Conservation (phyloP, 1,284 basidiomycete genomes). For the Entoloma clypeatum region DNA sequence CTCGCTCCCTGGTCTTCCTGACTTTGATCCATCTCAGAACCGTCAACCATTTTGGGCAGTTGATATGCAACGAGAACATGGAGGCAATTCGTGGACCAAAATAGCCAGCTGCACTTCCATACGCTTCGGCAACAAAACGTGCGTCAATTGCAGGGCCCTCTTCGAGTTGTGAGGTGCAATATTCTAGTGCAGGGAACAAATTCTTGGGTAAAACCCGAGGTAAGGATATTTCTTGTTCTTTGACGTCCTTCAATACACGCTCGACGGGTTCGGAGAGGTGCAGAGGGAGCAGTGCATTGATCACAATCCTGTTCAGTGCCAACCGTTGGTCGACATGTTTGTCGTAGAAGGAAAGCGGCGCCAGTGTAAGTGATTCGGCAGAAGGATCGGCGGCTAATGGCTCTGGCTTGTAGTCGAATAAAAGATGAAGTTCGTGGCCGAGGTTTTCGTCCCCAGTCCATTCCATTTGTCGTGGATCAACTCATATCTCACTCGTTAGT, state of each 20-base stretch:
- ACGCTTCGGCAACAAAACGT: too few species aligned
- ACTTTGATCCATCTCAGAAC: conserved; percentile 2
- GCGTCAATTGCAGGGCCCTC: too few species aligned
- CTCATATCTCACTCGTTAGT: too few species aligned
- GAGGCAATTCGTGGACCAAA: conserved; percentile 5
- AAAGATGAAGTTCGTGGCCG: too few species aligned
- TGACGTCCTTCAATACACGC: not conserved
- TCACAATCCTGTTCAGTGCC: conserved; percentile 6
- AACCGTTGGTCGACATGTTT: conserved; percentile 9
- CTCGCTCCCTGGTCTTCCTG: not conserved
- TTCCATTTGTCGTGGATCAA: too few species aligned
- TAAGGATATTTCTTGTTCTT: not conserved
- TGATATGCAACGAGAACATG: conserved; percentile 10
- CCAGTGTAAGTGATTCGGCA: too few species aligned
- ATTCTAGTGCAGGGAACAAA: not conserved
- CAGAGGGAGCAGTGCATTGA: not conserved
- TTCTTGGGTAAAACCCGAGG: conserved; percentile 2
- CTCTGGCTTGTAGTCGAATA: too few species aligned
- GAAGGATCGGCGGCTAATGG: too few species aligned
- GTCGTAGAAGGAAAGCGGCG: conserved; percentile 10
- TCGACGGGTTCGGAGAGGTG: conserved; percentile 7
- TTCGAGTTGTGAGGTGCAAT: too few species aligned
- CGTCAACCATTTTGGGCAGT: conserved; percentile 7
- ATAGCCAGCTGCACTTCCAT: conserved; percentile 3
- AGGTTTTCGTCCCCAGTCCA: too few species aligned